phyloP scores from a whole-genome alignment of 805 yeast species.

The Jamesozyma hellenica region DNA sequence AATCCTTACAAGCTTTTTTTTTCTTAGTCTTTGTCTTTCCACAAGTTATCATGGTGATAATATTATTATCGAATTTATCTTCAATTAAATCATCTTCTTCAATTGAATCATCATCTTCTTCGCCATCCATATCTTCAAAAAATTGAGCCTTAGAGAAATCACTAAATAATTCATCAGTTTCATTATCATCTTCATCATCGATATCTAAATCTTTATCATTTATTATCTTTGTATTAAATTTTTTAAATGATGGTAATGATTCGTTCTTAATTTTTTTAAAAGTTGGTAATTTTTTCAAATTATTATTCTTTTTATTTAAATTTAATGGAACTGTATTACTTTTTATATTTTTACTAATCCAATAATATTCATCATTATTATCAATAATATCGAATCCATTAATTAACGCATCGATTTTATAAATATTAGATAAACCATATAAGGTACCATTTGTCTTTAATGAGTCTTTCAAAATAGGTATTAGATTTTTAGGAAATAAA shows the following conservation, averaged over 20 bases:
- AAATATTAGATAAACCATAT: conserved; percentile 38
- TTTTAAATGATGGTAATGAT: conserved; percentile 20
- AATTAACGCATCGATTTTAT: conserved; percentile 50
- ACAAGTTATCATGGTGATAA: conserved; percentile 24
- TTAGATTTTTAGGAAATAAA: conserved; percentile 38
- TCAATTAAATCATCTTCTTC: conserved; percentile 48
- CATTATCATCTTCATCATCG: conserved; percentile 32
- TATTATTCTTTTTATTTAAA: conserved; percentile 10
- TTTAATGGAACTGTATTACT: conserved; percentile 26
- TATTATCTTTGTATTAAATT: conserved; percentile 4
- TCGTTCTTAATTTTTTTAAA: conserved; percentile 13
- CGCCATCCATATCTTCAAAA: conserved; percentile 39
- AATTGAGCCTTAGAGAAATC: conserved; percentile 39
- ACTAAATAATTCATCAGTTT: conserved; percentile 35
- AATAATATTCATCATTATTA: conserved; percentile 31
- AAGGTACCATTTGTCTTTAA: conserved; percentile 39
- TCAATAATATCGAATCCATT: conserved; percentile 42
- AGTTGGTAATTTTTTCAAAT: conserved; percentile 8
- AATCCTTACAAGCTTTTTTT: conserved; percentile 93
- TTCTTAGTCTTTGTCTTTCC: conserved; percentile 25
- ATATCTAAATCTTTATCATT: conserved; percentile 30
- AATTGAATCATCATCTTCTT: conserved; percentile 40
- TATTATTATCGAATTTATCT: conserved; percentile 17
- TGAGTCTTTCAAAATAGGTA: conserved; percentile 32
- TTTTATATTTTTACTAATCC: conserved; percentile 45